A percentile compares a stretch with the other conserved stretches of the same genome.
phyloP scores from a whole-genome alignment of 495 filamentous ascomycete species.

The Penicillium odoratum region DNA sequence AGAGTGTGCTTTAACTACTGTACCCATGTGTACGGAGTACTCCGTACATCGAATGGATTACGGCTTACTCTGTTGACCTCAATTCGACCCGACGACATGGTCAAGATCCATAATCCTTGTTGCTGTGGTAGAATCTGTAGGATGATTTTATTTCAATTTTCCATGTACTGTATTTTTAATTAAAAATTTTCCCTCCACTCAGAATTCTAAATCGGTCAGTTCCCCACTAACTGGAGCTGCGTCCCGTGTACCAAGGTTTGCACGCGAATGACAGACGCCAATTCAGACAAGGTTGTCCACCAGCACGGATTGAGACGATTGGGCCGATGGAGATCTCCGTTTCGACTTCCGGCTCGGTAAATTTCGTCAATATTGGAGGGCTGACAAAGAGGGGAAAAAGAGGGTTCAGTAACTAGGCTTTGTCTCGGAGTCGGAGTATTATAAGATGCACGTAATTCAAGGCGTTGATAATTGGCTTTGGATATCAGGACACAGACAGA shows the following conservation, averaged over 20 bases:
- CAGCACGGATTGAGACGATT: slow-evolving; percentile 15
- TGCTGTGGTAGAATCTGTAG: neutral
- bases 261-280: slow-evolving; percentile 20
- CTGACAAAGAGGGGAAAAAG: neutral
- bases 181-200: neutral
- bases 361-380: slow-evolving; percentile 11
- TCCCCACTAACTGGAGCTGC: neutral
- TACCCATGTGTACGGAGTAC: too few relatives aligned
- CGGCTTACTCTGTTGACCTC: neutral
- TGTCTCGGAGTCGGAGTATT: neutral
- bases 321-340: slow-evolving; percentile 15
- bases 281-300: slow-evolving; percentile 18
- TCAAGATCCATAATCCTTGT: slow-evolving; percentile 3
- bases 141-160: too few relatives aligned
- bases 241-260: neutral
- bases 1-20: too few relatives aligned
- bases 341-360: slow-evolving; percentile 13
- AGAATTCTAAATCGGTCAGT: neutral
- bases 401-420: neutral
- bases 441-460: slow-evolving; percentile 1
- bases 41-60: neutral
- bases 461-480: neutral
- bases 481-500: neutral
- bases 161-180: neutral
- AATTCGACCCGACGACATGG: neutral